Percentiles rank a stretch among this genome's conserved stretches.
Conservation (phyloP, 768 basidiomycete genomes). For the Calocybe gangraenosa region DNA sequence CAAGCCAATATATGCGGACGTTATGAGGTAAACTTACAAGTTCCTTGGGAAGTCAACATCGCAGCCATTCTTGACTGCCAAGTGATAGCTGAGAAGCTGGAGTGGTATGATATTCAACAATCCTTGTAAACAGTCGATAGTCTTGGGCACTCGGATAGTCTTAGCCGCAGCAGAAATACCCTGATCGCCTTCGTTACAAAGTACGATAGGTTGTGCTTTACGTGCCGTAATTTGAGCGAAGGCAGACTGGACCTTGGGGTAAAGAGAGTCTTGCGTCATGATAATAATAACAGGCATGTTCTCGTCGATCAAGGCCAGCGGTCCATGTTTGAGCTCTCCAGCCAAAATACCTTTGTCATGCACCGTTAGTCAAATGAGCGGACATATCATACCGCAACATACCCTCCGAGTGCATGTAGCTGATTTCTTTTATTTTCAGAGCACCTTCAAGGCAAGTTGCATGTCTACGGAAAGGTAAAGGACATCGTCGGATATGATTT, state of each 20-base stretch:
- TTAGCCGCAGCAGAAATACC: constrained; percentile 69
- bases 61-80: constrained; percentile 92
- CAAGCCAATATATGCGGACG: no score
- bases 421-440: constrained; percentile 99
- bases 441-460: constrained; percentile 98
- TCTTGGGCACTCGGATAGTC: constrained; percentile 93
- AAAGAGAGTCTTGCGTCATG: constrained; percentile 98
- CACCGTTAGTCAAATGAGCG: constrained; percentile 9
- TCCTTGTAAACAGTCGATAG: constrained; percentile 93
- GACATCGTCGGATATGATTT: not conserved
- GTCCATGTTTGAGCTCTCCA: constrained; percentile 98
- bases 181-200: constrained; percentile 91
- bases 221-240: constrained; percentile 96
- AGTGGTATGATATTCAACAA: constrained; percentile 95
- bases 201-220: constrained; percentile 91
- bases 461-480: constrained; percentile 41
- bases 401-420: constrained; percentile 85
- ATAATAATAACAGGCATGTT: constrained; percentile 99
- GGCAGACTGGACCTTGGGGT: constrained; percentile 97
- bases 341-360: constrained; percentile 74
- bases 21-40: constrained; percentile 51
- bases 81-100: constrained; percentile 92
- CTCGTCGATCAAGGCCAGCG: constrained; percentile 95
- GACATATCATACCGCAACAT: constrained; percentile 16
- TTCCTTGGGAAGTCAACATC: constrained; percentile 99